Evolutionary conservation across 2,329 filamentous ascomycete genomes (phyloP).

Genomic region (Tolypocladium paradoxum): DNA sequence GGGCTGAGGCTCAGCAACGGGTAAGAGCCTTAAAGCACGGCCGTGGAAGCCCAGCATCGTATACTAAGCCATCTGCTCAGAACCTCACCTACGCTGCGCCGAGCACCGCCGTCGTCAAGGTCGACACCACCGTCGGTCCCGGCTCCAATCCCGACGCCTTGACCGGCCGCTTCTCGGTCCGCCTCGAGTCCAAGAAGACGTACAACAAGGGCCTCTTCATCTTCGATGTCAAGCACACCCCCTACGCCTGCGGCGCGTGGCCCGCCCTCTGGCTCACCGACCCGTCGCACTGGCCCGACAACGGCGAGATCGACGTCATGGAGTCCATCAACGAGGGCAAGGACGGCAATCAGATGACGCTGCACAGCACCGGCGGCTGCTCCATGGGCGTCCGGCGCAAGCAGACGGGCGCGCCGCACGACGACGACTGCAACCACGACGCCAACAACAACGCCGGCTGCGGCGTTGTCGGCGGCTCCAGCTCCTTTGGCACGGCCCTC

Average conservation of each 20-base stretch:
- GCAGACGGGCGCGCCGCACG: constrained; percentile 33
- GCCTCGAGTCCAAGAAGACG: constrained; percentile 47
- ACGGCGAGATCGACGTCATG: constrained; percentile 56
- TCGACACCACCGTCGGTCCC: constrained; percentile 48
- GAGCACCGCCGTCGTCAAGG: constrained; percentile 42
- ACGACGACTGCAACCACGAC: constrained; percentile 38
- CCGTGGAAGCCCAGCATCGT: not conserved
- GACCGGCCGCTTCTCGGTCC: constrained; percentile 52
- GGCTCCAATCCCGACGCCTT: constrained; percentile 36
- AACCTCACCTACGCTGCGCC: constrained; percentile 53
- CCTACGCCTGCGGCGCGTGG: constrained; percentile 54
- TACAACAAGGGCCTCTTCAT: constrained; percentile 57
- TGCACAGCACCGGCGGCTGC: constrained; percentile 45
- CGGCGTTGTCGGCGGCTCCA: constrained; percentile 31
- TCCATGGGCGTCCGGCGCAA: constrained; percentile 43
- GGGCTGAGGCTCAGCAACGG: constrained; percentile 26
- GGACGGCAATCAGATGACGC: constrained; percentile 46
- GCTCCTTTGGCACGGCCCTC: constrained; percentile 39
- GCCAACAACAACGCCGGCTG: constrained; percentile 47
- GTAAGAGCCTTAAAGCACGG: constrained; percentile 18
- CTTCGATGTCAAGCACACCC: constrained; percentile 54
- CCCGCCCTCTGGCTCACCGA: constrained; percentile 57
- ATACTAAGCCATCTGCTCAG: constrained; percentile 15
- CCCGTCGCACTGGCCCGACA: constrained; percentile 46
- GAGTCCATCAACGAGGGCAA: constrained; percentile 45